Conservation (phyloP, 1,284 basidiomycete species). For the Ustanciosporium gigantosporum region DNA sequence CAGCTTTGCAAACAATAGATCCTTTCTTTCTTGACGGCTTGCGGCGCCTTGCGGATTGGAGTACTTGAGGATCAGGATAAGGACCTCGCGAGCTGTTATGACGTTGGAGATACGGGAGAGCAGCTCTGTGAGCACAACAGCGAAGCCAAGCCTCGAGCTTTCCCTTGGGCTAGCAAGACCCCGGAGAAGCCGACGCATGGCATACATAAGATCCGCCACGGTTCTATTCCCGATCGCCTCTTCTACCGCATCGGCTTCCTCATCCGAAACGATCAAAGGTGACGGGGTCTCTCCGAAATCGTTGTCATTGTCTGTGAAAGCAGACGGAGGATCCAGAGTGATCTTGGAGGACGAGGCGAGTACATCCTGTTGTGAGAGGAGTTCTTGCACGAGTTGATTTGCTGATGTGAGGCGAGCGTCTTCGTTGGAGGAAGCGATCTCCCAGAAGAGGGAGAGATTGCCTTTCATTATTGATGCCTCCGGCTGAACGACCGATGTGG, state of each 20-base stretch:
- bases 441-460: slow-evolving; percentile 89
- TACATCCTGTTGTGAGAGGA: slow-evolving; percentile 61
- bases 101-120: slow-evolving; percentile 74
- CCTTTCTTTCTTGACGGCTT: slow-evolving; percentile 88
- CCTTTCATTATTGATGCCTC: slow-evolving; percentile 69
- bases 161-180: slow-evolving; percentile 90
- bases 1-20: slow-evolving; percentile 85
- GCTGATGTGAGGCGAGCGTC: slow-evolving; percentile 82
- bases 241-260: slow-evolving; percentile 55
- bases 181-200: slow-evolving; percentile 59
- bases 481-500: too few relatives aligned
- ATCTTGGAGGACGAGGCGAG: slow-evolving; percentile 34
- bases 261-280: slow-evolving; percentile 14
- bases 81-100: slow-evolving; percentile 67
- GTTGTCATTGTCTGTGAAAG: slow-evolving; percentile 61
- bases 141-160: slow-evolving; percentile 89
- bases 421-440: slow-evolving; percentile 80
- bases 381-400: slow-evolving; percentile 75
- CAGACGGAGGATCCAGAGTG: slow-evolving; percentile 24
- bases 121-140: slow-evolving; percentile 92
- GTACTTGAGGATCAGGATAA: slow-evolving; percentile 49
- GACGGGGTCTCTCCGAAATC: slow-evolving; percentile 54
- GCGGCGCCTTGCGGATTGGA: slow-evolving; percentile 59
- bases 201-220: slow-evolving; percentile 66
- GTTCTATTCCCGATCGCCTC: slow-evolving; percentile 66